Evolutionary conservation across 176 grass and related monocot species (phyloP).

Genomic region (Neostapfia colusana): DNA sequence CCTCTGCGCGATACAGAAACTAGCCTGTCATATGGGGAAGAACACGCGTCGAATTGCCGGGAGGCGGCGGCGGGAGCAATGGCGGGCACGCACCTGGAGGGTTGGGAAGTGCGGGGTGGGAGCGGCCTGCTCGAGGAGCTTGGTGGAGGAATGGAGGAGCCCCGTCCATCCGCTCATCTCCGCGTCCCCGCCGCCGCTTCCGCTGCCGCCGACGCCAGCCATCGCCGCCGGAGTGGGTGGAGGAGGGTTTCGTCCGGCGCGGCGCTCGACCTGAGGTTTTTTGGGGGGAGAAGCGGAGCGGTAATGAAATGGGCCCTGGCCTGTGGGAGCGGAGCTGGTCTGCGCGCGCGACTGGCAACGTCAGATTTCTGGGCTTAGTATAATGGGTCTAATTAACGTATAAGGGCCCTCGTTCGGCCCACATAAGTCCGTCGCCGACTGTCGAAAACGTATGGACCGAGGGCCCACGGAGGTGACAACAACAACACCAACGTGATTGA

Average conservation of each 20-base stretch:
- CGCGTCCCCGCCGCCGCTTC: constrained; percentile 44
- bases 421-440: too few relatives aligned
- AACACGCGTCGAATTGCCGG: not conserved
- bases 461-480: not conserved
- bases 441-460: not conserved
- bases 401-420: not conserved
- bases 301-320: constrained; percentile 23
- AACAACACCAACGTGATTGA: too few relatives aligned
- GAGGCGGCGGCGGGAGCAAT: not conserved
- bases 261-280: constrained; percentile 41
- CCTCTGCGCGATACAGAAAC: constrained; percentile 55
- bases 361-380: not conserved
- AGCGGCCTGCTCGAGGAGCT: constrained; percentile 80
- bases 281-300: not conserved
- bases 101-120: constrained; percentile 77
- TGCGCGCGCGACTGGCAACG: not conserved
- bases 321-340: not conserved
- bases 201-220: constrained; percentile 38
- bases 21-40: not conserved
- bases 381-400: not conserved
- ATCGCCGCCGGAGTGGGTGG: constrained; percentile 37
- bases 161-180: constrained; percentile 82
- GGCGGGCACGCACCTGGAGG: constrained; percentile 55
- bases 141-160: constrained; percentile 82
- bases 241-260: constrained; percentile 33